Evolutionary conservation across 129 eudicot species (phyloP).

Genomic region (Logfia minima): DNA sequence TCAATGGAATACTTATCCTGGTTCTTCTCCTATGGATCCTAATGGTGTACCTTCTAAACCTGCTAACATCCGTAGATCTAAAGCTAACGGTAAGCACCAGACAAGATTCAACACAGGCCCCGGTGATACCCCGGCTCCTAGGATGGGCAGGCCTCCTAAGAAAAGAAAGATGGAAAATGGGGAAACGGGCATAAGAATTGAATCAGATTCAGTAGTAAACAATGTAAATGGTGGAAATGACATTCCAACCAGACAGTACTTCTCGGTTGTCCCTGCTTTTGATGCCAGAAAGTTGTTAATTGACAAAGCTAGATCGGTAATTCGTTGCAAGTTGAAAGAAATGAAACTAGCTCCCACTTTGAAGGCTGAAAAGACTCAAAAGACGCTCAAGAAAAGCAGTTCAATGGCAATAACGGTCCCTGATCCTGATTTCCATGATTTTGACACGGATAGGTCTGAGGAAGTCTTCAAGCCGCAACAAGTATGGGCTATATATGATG

Average conservation of each 20-base stretch:
- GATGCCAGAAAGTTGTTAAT: conserved; percentile 77
- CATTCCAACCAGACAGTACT: conserved; percentile 32
- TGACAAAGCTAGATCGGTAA: conserved; percentile 61
- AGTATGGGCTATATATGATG: conserved; percentile 98
- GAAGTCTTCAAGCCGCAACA: conserved; percentile 81
- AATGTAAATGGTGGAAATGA: conserved; percentile 45
- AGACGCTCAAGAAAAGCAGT: conserved; percentile 45
- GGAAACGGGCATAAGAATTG: conserved; percentile 42
- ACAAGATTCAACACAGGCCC: conserved; percentile 34
- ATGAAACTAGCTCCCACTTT: conserved; percentile 46
- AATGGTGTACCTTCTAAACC: conserved; percentile 47
- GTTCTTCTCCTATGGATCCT: conserved; percentile 49
- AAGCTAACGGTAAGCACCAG: conserved; percentile 51
- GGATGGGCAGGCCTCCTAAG: conserved; percentile 75
- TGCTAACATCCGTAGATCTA: conserved; percentile 37
- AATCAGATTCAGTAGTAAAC: conserved; percentile 32
- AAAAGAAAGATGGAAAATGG: conserved; percentile 58
- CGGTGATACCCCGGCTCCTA: conserved; percentile 35
- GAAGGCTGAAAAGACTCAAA: conserved; percentile 54
- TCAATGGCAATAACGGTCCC: conserved; percentile 84
- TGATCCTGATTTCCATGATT: conserved; percentile 94
- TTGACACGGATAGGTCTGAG: conserved; percentile 80
- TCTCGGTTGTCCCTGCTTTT: conserved; percentile 46
- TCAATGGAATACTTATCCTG: conserved; percentile 60
- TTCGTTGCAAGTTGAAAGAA: conserved; percentile 65